phyloP scores from a whole-genome alignment of 2,329 filamentous ascomycete species.

The Capronia americana region DNA sequence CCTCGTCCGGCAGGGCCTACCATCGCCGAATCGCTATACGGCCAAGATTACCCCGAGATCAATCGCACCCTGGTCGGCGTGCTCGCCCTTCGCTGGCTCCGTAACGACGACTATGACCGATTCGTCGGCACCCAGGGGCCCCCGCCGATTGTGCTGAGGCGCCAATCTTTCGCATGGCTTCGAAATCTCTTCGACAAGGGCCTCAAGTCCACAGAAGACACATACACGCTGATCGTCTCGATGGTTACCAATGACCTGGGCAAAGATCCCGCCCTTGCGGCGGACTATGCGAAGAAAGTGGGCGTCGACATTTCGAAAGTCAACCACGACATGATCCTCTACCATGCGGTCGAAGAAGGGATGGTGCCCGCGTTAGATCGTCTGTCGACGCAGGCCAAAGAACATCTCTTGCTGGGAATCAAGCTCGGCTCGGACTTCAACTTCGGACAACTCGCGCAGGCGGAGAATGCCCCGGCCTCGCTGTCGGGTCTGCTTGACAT shows the following conservation, averaged over 20 bases:
- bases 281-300: conserved; percentile 30
- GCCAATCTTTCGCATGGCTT: conserved; percentile 43
- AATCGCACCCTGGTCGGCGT: conserved; percentile 50
- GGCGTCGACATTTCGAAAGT: conserved; percentile 27
- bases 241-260: conserved; percentile 49
- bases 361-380: conserved; percentile 41
- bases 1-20: conserved; percentile 31
- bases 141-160: conserved; percentile 36
- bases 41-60: conserved; percentile 46
- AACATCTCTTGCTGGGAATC: conserved; percentile 44
- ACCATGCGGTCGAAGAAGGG: conserved; percentile 40
- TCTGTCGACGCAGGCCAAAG: conserved; percentile 33
- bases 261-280: conserved; percentile 45
- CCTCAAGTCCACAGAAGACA: conserved; percentile 34
- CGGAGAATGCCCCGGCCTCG: conserved; percentile 45
- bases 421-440: conserved; percentile 47
- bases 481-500: conserved; percentile 41
- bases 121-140: conserved; percentile 43
- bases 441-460: conserved; percentile 49
- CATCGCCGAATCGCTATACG: conserved; percentile 44
- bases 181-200: conserved; percentile 34
- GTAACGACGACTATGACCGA: conserved; percentile 43
- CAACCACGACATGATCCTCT: conserved; percentile 46
- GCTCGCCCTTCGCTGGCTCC: conserved; percentile 48
- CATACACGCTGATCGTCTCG: conserved; percentile 44